Evolutionary conservation across 768 basidiomycete species (phyloP).

Genomic region (Austroboletus festivus): DNA sequence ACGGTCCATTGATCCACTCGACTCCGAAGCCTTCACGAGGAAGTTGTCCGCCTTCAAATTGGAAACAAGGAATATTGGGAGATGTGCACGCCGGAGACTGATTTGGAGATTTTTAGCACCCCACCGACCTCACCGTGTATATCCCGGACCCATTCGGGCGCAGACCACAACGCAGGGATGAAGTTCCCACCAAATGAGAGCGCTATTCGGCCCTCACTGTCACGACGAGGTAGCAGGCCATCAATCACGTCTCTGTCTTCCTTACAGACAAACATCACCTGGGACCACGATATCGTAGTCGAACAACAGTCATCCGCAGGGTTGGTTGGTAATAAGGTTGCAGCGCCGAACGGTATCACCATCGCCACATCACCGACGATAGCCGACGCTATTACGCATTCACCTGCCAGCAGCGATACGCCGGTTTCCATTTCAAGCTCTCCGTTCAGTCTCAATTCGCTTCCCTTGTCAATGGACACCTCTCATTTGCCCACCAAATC

Average conservation of each 20-base stretch:
- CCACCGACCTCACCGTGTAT: slow-evolving; percentile 41
- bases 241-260: slow-evolving; percentile 25
- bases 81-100: slow-evolving; percentile 36
- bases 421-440: slow-evolving; percentile 27
- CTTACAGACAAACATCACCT: slow-evolving; percentile 35
- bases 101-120: slow-evolving; percentile 39
- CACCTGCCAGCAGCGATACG: slow-evolving; percentile 8
- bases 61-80: slow-evolving; percentile 10
- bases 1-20: slow-evolving; percentile 1
- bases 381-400: slow-evolving; percentile 19
- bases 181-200: slow-evolving; percentile 8
- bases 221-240: slow-evolving; percentile 33
- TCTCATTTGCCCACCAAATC: slow-evolving; percentile 41
- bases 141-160: slow-evolving; percentile 19
- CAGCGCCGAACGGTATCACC: background rate
- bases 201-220: slow-evolving; percentile 37
- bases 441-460: slow-evolving; percentile 25
- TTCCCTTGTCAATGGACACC: slow-evolving; percentile 27
- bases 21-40: slow-evolving; percentile 10
- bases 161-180: slow-evolving; percentile 13
- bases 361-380: slow-evolving; percentile 18
- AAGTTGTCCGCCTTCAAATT: slow-evolving; percentile 11
- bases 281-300: slow-evolving; percentile 35
- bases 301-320: slow-evolving; percentile 29
- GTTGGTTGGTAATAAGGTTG: slow-evolving; percentile 18